Base-by-base conservation (phyloP, 306 rosid species). In the Myrica gale region DNA sequence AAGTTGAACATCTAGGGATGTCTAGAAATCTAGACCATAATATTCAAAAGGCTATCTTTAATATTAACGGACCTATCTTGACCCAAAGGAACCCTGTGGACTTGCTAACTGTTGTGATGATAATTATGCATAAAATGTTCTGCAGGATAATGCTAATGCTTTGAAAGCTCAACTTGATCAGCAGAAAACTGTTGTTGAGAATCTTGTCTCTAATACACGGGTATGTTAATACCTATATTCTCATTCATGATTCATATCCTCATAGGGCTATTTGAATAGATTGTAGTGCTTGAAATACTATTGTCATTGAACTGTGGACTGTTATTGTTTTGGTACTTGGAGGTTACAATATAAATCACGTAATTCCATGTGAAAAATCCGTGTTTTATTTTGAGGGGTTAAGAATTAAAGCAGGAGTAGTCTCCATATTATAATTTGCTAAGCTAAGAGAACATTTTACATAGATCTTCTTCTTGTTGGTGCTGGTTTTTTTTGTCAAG, bases 151-250 rank as follows among this genome's bases (percentile, higher is more conserved):
- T 87, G 98, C 98, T 68, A 89, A 81, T 82, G 74, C 97, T 80
- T 72, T 94, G 89, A 94, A 89, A 82, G 75, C 87, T 81, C 98
- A 94, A 87, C 97, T 94, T 69, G 98, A 94, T 89, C 98, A 94
- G 78, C 98, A 94, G 82, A 91, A 94, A 86, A 26, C 80, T 78
- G 98, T 94, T 75, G 98, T 94, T 72, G 98, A 94, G 17, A 94
- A 85, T 84, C 98, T 94, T 78, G 96, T 94, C 76, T 84, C 97
- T 54, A 94, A 94, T 73, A 94, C 98, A 45, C 88, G 94, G 86
- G 98, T 94, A 82, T 80, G 87, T 79, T 69, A 70, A 37, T 69
- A 68, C 45, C 26, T 71, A 9, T 69, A 57, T 42, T 81, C 57
- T 43, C 51, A 26, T 41, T 60, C 76, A 5, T 75, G 39, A 69